phyloP scores from a whole-genome alignment of 1,284 basidiomycete species.

The Xerocomus amazonicus region DNA sequence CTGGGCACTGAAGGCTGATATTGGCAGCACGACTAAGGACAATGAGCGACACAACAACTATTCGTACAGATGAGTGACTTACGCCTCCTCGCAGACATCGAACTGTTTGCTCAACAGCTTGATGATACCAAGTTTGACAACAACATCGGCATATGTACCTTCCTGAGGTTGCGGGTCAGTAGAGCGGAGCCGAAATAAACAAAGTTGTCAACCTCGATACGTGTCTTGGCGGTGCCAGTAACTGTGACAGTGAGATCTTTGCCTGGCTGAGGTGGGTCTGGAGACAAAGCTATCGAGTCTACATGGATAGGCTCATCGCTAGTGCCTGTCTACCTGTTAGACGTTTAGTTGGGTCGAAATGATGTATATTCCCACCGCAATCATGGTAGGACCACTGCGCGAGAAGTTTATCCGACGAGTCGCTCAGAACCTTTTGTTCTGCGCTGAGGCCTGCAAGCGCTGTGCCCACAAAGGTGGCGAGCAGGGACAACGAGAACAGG shows the following conservation, averaged over 20 bases:
- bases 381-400: slow-evolving; percentile 51
- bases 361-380: slow-evolving; percentile 48
- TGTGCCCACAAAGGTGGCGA: slow-evolving; percentile 35
- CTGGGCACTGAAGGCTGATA: slow-evolving; percentile 73
- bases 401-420: slow-evolving; percentile 34
- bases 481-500: slow-evolving; percentile 37
- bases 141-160: slow-evolving; percentile 85
- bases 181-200: neutral
- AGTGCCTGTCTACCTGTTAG: slow-evolving; percentile 39
- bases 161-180: slow-evolving; percentile 51
- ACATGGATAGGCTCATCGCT: slow-evolving; percentile 52
- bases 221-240: slow-evolving; percentile 53
- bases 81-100: slow-evolving; percentile 92
- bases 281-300: slow-evolving; percentile 63
- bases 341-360: neutral
- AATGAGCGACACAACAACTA: slow-evolving; percentile 6
- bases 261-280: slow-evolving; percentile 84
- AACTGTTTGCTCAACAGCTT: slow-evolving; percentile 80
- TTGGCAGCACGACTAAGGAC: slow-evolving; percentile 59
- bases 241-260: slow-evolving; percentile 80
- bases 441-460: slow-evolving; percentile 34
- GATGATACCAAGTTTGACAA: slow-evolving; percentile 85
- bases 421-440: slow-evolving; percentile 40
- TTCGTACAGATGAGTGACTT: slow-evolving; percentile 37
- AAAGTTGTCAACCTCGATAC: slow-evolving; percentile 58